A percentile compares a stretch with the other conserved stretches of the same genome.
Evolutionary conservation across 768 basidiomycete genomes (phyloP).

Genomic region (Mycena galericulata): DNA sequence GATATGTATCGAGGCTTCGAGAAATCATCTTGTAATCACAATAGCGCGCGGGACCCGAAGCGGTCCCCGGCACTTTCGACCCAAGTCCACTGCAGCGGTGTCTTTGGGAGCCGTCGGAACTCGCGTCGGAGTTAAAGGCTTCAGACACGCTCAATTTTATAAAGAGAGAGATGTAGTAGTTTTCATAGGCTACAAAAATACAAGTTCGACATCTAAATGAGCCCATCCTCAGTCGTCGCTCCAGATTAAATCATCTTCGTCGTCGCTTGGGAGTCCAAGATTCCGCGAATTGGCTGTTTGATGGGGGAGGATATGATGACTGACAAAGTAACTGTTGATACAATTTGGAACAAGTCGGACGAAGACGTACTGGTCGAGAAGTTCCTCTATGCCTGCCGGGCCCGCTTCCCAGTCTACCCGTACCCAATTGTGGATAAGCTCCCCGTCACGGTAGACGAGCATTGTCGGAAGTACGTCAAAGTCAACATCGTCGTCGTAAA

Average conservation of each 20-base stretch:
- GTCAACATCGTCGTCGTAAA: conserved; percentile 75
- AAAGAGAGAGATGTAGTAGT: too few species aligned
- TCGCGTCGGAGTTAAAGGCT: too few species aligned
- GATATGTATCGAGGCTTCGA: neutral
- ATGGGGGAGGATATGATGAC: conserved; percentile 56
- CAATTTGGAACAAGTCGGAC: conserved; percentile 34
- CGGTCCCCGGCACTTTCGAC: too few species aligned
- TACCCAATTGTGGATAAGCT: conserved; percentile 91
- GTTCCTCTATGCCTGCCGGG: conserved; percentile 72
- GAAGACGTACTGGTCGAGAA: conserved; percentile 68
- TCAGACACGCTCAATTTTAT: too few species aligned
- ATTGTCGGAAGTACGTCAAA: conserved; percentile 85
- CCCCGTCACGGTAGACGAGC: conserved; percentile 82
- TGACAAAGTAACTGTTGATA: conserved; percentile 33
- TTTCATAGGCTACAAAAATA: neutral
- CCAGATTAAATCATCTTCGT: conserved; percentile 65
- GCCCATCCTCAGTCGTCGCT: conserved; percentile 61
- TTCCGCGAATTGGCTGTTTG: conserved; percentile 50
- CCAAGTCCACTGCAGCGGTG: too few species aligned
- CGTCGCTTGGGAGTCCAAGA: conserved; percentile 63
- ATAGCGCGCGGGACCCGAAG: too few species aligned
- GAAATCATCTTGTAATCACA: too few species aligned
- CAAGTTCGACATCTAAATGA: conserved; percentile 26
- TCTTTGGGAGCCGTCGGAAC: too few species aligned
- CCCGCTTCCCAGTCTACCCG: conserved; percentile 90